Base-by-base conservation (phyloP, 2,329 filamentous ascomycete species). In the Phyllosticta citribraziliensis region DNA sequence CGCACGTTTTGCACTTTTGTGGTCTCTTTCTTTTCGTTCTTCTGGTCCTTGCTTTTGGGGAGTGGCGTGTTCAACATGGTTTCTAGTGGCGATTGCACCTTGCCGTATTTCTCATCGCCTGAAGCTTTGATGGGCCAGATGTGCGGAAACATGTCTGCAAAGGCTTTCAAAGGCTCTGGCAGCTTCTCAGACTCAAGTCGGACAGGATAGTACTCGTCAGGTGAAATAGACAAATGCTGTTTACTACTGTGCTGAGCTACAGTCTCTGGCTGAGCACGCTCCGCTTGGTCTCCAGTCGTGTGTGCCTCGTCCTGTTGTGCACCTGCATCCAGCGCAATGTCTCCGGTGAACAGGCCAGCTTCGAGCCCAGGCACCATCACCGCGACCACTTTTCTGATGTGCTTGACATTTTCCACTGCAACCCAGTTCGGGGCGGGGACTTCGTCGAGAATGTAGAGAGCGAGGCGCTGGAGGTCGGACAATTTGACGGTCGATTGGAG, bases 311-410 rank as follows among this genome's bases (percentile, higher is more conserved):
- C 52, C 14, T 59, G 58, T 52, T 14, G 40, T 5, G 64, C 14
- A 22, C 30, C 27, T 24, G 33, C 40, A 27, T 56, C 56, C 25
- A 76, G 64, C 25, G 73, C 65, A 35, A 83, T 74, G 3, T 74
- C 76, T 40, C 83, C 80, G 72, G 88, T 84, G 75, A 97, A 96
- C 88, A 97, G 94, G 64, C 85, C 88, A 68, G 90, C 84, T 70
- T 97, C 93, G 24, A 99, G 76, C 0, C 94, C 94, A 11, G 94
- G 94, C 11, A 97, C 86, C 88, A 97, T 93, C 66, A 99, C 78
- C 51, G 89, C 84, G 30, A 97, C 92, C 30, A 95, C 88, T 75
- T 94, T 95, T 61, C 76, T 76, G 51, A 87, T 79, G 63, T 78
- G 75, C 19, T 73, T 74, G 53, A 81, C 81, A 69, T 85, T 80